These are phyloP conservation scores for Bocquillonia castaneifolia DNA, from an alignment of 441 rosid species.

Conservation along the genomic window DNA sequence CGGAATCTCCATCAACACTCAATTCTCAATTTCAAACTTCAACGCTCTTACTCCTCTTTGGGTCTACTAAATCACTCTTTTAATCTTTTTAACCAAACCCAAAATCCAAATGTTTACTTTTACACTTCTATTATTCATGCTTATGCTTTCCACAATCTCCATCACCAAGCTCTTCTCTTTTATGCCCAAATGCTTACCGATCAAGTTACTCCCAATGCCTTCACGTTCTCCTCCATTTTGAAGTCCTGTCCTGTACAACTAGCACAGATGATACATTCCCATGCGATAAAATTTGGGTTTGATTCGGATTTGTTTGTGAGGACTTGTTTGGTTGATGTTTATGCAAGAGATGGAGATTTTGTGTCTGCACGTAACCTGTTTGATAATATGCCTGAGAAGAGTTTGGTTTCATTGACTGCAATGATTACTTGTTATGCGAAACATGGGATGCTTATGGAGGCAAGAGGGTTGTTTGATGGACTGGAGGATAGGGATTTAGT, in stretches of 20 bases:
- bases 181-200: conserved; percentile 46
- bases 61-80: conserved; percentile 40
- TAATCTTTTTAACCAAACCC: conserved; percentile 43
- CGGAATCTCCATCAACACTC: conserved; percentile 47
- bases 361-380: conserved; percentile 55
- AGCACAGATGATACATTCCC: conserved; percentile 40
- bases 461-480: conserved; percentile 50
- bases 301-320: conserved; percentile 50
- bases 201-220: conserved; percentile 44
- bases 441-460: conserved; percentile 49
- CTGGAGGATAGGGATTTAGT: conserved; percentile 51
- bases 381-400: conserved; percentile 54
- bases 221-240: conserved; percentile 57
- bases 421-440: conserved; percentile 64
- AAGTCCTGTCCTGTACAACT: conserved; percentile 43
- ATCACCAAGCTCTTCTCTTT: conserved; percentile 34
- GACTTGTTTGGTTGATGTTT: conserved; percentile 54
- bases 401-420: conserved; percentile 59
- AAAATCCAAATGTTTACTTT: conserved; percentile 44
- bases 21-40: conserved; percentile 62
- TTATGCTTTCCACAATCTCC: conserved; percentile 33
- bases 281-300: conserved; percentile 47
- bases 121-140: conserved; percentile 54
- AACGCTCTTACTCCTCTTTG: conserved; percentile 58
- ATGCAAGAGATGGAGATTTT: conserved; percentile 49